Evolutionary conservation across 768 basidiomycete genomes (phyloP).

Genomic region (Roridomyces roridus): DNA sequence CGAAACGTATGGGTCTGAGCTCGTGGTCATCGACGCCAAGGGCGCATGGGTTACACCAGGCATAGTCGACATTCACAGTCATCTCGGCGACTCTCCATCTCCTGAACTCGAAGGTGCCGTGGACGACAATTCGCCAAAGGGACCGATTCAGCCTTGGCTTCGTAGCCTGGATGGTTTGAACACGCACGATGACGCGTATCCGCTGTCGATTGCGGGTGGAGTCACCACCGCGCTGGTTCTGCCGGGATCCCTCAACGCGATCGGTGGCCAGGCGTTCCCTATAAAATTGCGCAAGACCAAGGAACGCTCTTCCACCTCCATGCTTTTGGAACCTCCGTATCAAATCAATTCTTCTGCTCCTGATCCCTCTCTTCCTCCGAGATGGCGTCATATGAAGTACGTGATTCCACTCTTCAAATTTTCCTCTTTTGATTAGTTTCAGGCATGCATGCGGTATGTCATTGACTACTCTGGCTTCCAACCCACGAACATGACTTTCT

Average conservation of each 20-base stretch:
- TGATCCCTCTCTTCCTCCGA: constrained; percentile 50
- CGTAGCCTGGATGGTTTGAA: constrained; percentile 81
- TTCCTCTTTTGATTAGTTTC: neutral
- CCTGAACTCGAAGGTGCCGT: constrained; percentile 57
- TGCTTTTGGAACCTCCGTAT: constrained; percentile 80
- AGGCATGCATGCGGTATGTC: constrained; percentile 66
- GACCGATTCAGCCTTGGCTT: constrained; percentile 62
- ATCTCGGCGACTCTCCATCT: constrained; percentile 60
- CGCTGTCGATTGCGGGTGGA: constrained; percentile 76
- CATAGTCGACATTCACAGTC: constrained; percentile 71
- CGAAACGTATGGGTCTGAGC: constrained; percentile 36
- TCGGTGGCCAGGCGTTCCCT: constrained; percentile 77
- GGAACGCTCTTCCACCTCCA: constrained; percentile 73
- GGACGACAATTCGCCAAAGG: constrained; percentile 64
- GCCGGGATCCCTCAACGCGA: constrained; percentile 64
- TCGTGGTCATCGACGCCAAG: constrained; percentile 64
- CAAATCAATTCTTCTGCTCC: constrained; percentile 57
- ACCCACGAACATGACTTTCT: neutral
- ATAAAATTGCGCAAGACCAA: constrained; percentile 80
- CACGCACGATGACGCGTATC: constrained; percentile 78
- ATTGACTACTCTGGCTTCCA: neutral
- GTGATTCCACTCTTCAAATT: constrained; percentile 19
- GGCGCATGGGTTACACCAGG: constrained; percentile 86
- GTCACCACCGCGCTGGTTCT: constrained; percentile 79
- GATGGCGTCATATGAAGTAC: constrained; percentile 84